These are phyloP conservation scores for Colletotrichum simmondsii DNA, from an alignment of 2,329 filamentous ascomycete genomes.

Conservation along the genomic window DNA sequence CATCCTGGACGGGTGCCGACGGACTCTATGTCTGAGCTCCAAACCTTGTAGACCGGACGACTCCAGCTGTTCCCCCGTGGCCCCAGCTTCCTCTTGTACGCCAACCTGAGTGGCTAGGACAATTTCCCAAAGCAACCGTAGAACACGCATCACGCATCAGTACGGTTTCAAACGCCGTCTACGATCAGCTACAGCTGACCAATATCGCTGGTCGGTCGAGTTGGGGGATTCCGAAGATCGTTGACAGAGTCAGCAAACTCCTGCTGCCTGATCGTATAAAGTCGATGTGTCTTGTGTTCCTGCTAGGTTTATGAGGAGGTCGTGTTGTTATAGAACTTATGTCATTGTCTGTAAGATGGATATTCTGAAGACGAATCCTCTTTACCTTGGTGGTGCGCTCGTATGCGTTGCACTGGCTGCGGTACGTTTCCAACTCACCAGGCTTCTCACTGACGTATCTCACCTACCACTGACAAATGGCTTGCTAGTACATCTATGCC, in stretches of 20 bases:
- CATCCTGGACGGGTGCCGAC: not conserved
- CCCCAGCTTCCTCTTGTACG: not conserved
- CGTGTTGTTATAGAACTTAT: not conserved
- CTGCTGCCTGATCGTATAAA: not conserved
- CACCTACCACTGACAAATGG: too few species aligned
- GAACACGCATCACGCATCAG: conserved; percentile 25
- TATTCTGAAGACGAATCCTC: conserved; percentile 4
- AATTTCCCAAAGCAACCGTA: not conserved
- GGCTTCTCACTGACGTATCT: too few species aligned
- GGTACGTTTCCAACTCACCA: not conserved
- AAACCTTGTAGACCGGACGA: conserved; percentile 21
- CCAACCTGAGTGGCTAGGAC: not conserved
- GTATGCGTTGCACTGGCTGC: conserved; percentile 1
- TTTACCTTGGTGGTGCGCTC: conserved; percentile 8
- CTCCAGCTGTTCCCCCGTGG: conserved; percentile 13
- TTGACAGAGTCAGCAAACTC: too few species aligned
- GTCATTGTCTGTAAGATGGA: not conserved
- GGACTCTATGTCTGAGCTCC: not conserved
- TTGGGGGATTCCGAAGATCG: not conserved
- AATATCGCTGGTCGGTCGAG: not conserved
- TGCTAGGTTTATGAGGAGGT: too few species aligned
- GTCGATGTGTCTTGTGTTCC: too few species aligned
- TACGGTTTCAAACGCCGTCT: not conserved
- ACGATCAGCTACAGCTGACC: not conserved
- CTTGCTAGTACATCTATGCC: conserved; percentile 10